Evolutionary conservation across 1,139 yeast species (phyloP), one percentile per base, ranked within the genome.

Genomic region (Candida sp.): DNA sequence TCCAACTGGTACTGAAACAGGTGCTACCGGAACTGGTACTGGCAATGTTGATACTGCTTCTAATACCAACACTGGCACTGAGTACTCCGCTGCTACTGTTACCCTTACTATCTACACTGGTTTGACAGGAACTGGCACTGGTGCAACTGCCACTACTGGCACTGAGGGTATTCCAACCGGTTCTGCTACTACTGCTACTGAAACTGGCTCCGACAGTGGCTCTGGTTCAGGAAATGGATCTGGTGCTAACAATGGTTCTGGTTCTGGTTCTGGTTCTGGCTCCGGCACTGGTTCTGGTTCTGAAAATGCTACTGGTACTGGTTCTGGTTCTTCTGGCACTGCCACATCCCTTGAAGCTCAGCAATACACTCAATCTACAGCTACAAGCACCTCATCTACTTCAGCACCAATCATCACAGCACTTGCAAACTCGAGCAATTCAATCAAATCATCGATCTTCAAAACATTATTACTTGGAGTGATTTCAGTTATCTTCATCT

Each of bases 211-310:
- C 7, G 27, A 25, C 35, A 44, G 25, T 35, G 47, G 47, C n/a
- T 44, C 47, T 26, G 47, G 47, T n/a, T 44, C 47, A 17, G 47
- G 41, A 22, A 23, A 27, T 5, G 41, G 41, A n/a, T 28, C 48
- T 48, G 22, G 41, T 17, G 22, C 41, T 22, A 25, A 25, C 12
- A 38, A 23, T 22, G 38, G 30, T 12, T 8, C 17, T 23, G 34
- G 33, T 28, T 33, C 17, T 35, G 47, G 47, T 5, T 44, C 47
- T 26, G 47, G 47, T 5, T 44, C 47, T 26, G 47, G 41, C 23
- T 34, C 41, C 4, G 41, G 41, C 41, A 6, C 48, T 48, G 17
- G 41, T 26, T 28, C 45, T 40, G 49, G 40, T n/a, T 22, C 8
- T n/a, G 50, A 34, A 23, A 34, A 32, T 17, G 35, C 17, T 28